A percentile compares a stretch with the other conserved stretches of the same genome.
Conservation (phyloP, 179 eudicot species). For the Beta corolliflora region DNA sequence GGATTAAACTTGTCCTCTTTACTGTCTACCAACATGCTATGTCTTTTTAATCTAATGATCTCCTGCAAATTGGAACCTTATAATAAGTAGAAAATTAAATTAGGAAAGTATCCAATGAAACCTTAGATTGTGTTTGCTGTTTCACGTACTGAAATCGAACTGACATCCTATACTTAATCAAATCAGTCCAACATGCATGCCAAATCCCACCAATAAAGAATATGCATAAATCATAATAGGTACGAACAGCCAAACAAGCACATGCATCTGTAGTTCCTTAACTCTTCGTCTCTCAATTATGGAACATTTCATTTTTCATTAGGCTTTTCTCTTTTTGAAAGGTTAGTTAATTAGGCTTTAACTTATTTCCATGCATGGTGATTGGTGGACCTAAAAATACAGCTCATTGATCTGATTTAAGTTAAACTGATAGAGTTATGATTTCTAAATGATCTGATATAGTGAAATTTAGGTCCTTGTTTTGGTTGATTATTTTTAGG, state of each 20-base stretch:
- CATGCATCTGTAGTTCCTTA: not conserved
- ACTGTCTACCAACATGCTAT: conserved; percentile 21
- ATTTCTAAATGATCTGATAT: too few relatives aligned
- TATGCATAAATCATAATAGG: not conserved
- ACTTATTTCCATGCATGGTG: too few relatives aligned
- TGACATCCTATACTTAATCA: not conserved
- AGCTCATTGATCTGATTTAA: too few relatives aligned
- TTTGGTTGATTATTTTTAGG: too few relatives aligned
- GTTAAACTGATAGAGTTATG: too few relatives aligned
- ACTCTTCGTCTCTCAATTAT: too few relatives aligned
- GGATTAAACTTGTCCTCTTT: conserved; percentile 11
- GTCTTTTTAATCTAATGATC: conserved; percentile 17
- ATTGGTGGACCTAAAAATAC: too few relatives aligned
- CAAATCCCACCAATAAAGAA: not conserved
- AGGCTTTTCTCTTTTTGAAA: too few relatives aligned
- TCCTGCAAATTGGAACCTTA: conserved; percentile 3
- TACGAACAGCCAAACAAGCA: not conserved
- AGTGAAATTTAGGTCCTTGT: too few relatives aligned
- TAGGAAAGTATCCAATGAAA: conserved; percentile 21
- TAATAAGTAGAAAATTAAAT: not conserved
- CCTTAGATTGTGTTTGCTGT: conserved; percentile 9
- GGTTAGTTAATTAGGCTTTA: too few relatives aligned
- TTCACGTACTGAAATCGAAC: not conserved
- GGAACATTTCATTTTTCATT: too few relatives aligned
- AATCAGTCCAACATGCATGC: not conserved